phyloP scores from a whole-genome alignment of 2,329 filamentous ascomycete genomes.

The Tolypocladium album region DNA sequence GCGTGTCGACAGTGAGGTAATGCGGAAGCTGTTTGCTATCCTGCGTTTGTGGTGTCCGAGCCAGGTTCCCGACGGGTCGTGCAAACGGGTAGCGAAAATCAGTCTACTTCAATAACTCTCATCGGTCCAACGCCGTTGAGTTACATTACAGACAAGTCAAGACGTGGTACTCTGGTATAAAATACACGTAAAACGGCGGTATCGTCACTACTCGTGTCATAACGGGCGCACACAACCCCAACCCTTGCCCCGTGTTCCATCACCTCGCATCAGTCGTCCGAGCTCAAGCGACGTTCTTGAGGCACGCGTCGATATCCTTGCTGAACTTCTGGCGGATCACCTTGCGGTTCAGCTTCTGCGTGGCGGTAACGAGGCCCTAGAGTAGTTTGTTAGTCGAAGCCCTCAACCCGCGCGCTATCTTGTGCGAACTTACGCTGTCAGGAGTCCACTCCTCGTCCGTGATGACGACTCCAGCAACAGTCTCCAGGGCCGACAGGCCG shows the following conservation, averaged over 20 bases:
- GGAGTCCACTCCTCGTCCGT: conserved; percentile 85
- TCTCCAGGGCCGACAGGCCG: conserved; percentile 61
- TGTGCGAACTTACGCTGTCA: conserved; percentile 54
- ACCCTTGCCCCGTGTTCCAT: neutral
- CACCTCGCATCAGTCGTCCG: neutral
- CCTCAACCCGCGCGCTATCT: neutral
- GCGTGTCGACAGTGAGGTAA: neutral
- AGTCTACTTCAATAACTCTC: neutral
- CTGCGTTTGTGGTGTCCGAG: neutral
- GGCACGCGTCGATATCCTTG: conserved; percentile 35
- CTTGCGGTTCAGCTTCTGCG: conserved; percentile 48
- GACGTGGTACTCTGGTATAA: neutral
- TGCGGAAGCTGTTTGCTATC: neutral
- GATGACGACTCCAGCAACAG: conserved; percentile 64
- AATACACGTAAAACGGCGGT: neutral
- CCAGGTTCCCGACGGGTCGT: neutral
- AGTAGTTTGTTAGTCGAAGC: conserved; percentile 9
- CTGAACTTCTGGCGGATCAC: conserved; percentile 38
- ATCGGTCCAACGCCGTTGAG: conserved; percentile 1
- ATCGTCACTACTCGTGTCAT: neutral
- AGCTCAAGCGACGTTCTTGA: conserved; percentile 18
- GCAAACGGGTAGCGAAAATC: neutral
- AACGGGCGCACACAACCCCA: neutral
- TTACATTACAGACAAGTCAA: conserved; percentile 1
- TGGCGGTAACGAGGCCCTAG: conserved; percentile 51